Conservation (phyloP, 139 green algal genomes). For the Chlamydomonas applanata region DNA sequence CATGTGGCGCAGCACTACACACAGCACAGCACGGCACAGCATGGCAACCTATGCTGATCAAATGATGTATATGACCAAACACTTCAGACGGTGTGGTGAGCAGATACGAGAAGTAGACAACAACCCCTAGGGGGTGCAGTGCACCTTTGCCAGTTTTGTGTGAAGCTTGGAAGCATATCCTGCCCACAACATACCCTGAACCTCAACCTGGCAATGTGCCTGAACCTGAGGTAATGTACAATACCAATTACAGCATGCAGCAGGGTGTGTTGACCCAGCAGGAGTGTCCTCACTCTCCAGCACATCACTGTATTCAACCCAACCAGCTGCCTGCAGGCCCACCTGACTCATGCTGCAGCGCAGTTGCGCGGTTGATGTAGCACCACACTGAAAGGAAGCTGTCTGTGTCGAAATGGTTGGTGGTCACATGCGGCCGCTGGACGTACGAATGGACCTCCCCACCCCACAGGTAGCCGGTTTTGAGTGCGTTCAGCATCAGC, state of each 20-base stretch:
- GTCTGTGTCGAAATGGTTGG: constrained; percentile 76
- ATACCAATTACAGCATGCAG: too few species aligned
- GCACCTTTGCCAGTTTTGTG: too few species aligned
- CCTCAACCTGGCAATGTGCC: too few species aligned
- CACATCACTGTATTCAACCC: too few species aligned
- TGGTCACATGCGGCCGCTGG: constrained; percentile 33
- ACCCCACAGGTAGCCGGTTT: constrained; percentile 2
- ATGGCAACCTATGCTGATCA: not conserved
- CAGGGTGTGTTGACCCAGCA: too few species aligned
- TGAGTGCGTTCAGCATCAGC: constrained; percentile 53
- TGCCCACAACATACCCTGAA: too few species aligned
- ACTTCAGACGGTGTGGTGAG: not conserved
- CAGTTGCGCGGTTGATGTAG: constrained; percentile 46
- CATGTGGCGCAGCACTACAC: constrained; percentile 59
- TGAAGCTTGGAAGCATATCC: too few species aligned
- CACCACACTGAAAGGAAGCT: constrained; percentile 64
- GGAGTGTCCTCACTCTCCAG: too few species aligned
- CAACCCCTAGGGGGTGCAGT: not conserved
- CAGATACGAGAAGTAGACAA: not conserved
- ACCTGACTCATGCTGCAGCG: constrained; percentile 49
- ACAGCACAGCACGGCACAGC: not conserved
- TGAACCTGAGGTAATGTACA: too few species aligned
- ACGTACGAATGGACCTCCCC: constrained; percentile 3
- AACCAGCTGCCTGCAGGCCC: not conserved
- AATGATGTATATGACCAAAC: not conserved